Base-by-base conservation (phyloP, 139 green algal genomes). In the Picochlorum sp. region DNA sequence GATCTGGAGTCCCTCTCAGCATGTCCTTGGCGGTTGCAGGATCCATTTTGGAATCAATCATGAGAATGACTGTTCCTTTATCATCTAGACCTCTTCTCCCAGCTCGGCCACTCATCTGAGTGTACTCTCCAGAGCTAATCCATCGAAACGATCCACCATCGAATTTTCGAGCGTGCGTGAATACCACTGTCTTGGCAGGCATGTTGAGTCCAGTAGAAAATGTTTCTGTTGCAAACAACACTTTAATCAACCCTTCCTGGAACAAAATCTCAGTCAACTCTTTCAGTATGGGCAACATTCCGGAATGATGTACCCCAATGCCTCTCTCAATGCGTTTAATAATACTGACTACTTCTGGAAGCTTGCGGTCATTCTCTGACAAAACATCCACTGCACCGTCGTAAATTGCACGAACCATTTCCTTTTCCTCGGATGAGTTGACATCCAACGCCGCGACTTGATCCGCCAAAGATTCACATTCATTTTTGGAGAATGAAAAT, bases 141-240 rank as follows among this genome's bases (percentile, higher is more conserved):
- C 73, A 86, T 10, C 84, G 71, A 64, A 85, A 87, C 41, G 68
- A 61, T n/a, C 61, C 76, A 38, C 87, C 87, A 64, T 94, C 85
- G 63, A 84, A 91, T 69, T 94, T 92, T 61, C 84, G 75, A 13
- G 80, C 71, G 65, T 78, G 60, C 13, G 76, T 87, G 72, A 94
- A 94, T 1, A 91, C 78, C 3, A 89, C 80, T 0, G 87, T 92
- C 68, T 85, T 84, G 49, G 87, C 84, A 16, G 87, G 87, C 87
- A 92, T 92, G 80, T 94, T 94, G 50, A 94, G 77, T 0, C 87
- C 87, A 10, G 83, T 94, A 26, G 80, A 84, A 61, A 94, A 92
- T 5, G 87, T 94, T 81, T 94, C 87, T 16, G 87, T 94, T 38
- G 87, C 87, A 74, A 91, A 89, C 9, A 94, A 72, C 24, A 75